Percentiles rank a stretch among this genome's conserved stretches.
phyloP scores from a whole-genome alignment of 2,329 filamentous ascomycete genomes.

The Diplodia intermedia region DNA sequence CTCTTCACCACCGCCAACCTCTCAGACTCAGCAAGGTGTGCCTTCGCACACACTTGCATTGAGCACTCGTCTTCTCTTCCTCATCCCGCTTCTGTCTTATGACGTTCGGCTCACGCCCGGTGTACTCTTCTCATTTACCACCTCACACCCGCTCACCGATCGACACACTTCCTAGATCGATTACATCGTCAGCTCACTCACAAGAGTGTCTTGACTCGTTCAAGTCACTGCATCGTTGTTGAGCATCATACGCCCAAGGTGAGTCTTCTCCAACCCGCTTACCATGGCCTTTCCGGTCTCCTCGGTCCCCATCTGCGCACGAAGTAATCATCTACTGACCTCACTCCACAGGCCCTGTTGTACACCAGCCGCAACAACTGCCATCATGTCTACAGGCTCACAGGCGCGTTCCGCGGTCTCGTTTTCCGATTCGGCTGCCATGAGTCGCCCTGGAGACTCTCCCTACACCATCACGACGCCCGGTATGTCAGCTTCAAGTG shows the following conservation, averaged over 20 bases:
- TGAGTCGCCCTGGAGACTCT: background rate
- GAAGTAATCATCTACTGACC: background rate
- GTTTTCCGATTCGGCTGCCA: background rate
- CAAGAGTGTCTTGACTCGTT: background rate
- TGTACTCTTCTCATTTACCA: background rate
- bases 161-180: background rate
- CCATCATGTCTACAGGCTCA: background rate
- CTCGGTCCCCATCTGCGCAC: background rate
- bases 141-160: background rate
- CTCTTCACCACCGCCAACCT: constrained; percentile 6
- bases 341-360: background rate
- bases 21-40: background rate
- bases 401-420: background rate
- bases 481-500: background rate
- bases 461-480: background rate
- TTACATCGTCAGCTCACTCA: background rate
- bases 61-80: background rate
- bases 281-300: background rate
- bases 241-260: background rate
- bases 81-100: background rate
- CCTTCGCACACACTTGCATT: background rate
- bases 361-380: background rate
- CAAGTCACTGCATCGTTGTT: background rate
- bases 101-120: background rate
- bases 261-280: background rate